Base-by-base conservation (phyloP, 2,329 filamentous ascomycete genomes). In the Aspergillus caelatus region DNA sequence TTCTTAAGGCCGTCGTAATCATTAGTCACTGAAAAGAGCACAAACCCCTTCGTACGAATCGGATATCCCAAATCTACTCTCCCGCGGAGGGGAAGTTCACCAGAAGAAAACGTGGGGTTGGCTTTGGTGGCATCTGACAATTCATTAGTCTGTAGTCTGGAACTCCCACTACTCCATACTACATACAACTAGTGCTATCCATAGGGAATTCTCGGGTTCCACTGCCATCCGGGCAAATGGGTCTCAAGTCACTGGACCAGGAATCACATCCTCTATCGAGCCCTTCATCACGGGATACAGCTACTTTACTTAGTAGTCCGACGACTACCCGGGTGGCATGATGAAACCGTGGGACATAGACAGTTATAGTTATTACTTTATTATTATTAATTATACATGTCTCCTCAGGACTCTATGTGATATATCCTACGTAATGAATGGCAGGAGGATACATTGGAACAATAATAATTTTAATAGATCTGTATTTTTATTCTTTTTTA, bases 161-260 rank as follows among this genome's bases (percentile, higher is more conserved):
- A 28, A 11, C 36, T 16, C 6, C 30, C 23, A 26, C 23, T 26
- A 26, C 23, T 26, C 23, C 23, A 26, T 26, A 26, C 23, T 2
- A 2, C 2, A 2, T 32, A 9, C 30, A 10, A 32, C 30, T 32
- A 36, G 34, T 41, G 36, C 12, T 41, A 5, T 23, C n/a, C 21
- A 30, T 45, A 62, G 58, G 58, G 58, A 46, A 60, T 45, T 60
- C 36, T 41, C 58, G 58, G 58, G 50, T 34, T 23, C 58, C 41
- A 32, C 19, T 46, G 16, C 50, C 11, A 19, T 39, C 32, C 58
- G 58, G 58, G 41, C 48, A 60, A 54, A 60, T 16, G 58, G 58
- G 39, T 28, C 45, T 14, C 1, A 48, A 50, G 46, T 50, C 46
- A 50, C 46, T 50, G 46, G 46, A 30, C 46, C 16, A 19, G 46